A percentile compares a stretch with the other conserved stretches of the same genome.
phyloP scores from a whole-genome alignment of 2,329 filamentous ascomycete genomes.

The Volutella citrinella region DNA sequence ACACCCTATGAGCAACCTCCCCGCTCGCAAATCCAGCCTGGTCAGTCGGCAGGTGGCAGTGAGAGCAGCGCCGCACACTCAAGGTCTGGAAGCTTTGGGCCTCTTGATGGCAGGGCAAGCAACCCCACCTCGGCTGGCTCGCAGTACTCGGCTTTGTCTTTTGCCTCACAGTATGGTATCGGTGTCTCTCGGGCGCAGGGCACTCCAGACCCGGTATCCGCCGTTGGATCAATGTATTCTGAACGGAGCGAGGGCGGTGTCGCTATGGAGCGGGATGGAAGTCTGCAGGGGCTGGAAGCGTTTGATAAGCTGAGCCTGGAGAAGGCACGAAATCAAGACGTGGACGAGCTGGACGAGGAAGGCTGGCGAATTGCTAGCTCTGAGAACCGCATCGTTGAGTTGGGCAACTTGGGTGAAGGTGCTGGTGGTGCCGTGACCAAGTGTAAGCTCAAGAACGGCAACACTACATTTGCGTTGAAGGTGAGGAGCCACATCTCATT shows the following conservation, averaged over 20 bases:
- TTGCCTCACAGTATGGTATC: constrained; percentile 70
- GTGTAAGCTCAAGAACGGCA: constrained; percentile 84
- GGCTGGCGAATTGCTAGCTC: constrained; percentile 92
- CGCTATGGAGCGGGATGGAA: constrained; percentile 79
- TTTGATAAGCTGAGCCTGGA: constrained; percentile 81
- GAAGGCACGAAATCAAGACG: constrained; percentile 79
- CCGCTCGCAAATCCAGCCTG: constrained; percentile 52
- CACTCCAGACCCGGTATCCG: constrained; percentile 82
- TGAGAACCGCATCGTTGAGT: constrained; percentile 81
- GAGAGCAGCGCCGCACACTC: constrained; percentile 78
- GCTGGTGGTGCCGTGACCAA: constrained; percentile 93
- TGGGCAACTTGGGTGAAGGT: constrained; percentile 89
- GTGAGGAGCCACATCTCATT: no score
- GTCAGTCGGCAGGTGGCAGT: constrained; percentile 70
- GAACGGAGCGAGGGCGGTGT: constrained; percentile 72
- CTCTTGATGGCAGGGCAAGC: constrained; percentile 70
- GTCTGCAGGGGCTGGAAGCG: constrained; percentile 71
- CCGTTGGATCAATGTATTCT: constrained; percentile 81
- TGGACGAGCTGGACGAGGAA: constrained; percentile 91
- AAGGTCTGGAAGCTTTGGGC: constrained; percentile 79
- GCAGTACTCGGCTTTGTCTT: constrained; percentile 78
- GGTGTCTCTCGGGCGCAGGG: constrained; percentile 62
- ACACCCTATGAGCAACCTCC: constrained; percentile 66
- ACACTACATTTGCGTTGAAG: constrained; percentile 95
- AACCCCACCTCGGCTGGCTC: constrained; percentile 86